Evolutionary conservation across 1,284 basidiomycete genomes (phyloP).

Genomic region (Malassezia japonica): DNA sequence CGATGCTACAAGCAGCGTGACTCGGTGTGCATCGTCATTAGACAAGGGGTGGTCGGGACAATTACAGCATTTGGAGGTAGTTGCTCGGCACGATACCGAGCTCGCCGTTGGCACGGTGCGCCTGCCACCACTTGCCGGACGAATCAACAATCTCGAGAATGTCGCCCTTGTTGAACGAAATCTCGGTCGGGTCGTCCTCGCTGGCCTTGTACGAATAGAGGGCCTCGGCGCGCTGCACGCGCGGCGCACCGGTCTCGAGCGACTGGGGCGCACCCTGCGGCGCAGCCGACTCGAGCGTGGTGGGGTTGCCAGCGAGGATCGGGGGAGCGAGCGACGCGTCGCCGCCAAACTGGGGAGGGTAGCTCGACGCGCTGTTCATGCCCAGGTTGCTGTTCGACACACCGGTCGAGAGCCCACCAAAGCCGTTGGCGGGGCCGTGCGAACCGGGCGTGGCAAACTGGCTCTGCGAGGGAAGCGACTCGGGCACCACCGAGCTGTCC

Average conservation of each 20-base stretch:
- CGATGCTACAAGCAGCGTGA: too few relatives aligned
- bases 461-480: background rate
- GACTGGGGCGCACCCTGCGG: background rate
- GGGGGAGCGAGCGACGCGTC: background rate
- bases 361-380: background rate
- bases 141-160: slow-evolving; percentile 88
- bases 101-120: slow-evolving; percentile 69
- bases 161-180: slow-evolving; percentile 87
- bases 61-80: slow-evolving; percentile 43
- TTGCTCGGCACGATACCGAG: slow-evolving; percentile 58
- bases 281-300: background rate
- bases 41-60: too few relatives aligned
- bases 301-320: background rate
- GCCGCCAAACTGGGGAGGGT: background rate
- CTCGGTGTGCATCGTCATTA: too few relatives aligned
- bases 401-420: too few relatives aligned
- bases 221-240: slow-evolving; percentile 67
- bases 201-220: slow-evolving; percentile 83
- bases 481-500: slow-evolving; percentile 2
- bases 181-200: slow-evolving; percentile 88
- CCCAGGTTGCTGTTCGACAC: too few relatives aligned
- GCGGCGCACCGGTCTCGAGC: slow-evolving; percentile 22
- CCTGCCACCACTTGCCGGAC: slow-evolving; percentile 67
- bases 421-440: too few relatives aligned
- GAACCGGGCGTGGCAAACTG: background rate